Evolutionary conservation across 495 filamentous ascomycete species (phyloP), one percentile per base, ranked within the genome.

Genomic region (Darksidea phi): DNA sequence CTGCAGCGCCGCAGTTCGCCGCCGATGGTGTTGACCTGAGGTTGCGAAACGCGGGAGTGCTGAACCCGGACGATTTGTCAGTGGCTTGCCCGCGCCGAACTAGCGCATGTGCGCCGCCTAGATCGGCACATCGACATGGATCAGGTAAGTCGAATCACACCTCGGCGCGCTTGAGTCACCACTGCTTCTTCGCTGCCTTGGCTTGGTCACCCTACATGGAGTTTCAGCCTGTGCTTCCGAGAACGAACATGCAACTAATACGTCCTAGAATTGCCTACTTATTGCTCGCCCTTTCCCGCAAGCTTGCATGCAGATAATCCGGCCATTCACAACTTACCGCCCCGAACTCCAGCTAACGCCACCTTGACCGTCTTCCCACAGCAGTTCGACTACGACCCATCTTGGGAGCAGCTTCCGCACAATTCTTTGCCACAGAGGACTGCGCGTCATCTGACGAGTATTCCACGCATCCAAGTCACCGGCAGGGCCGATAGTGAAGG

Each of bases 381-480:
- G 24, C 34, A 63, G 13, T 43, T 43, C 48, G 48, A 23, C 41
- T 15, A 26, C 32, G 24, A 37, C 50, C 24, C 48, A 13, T 12
- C 41, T 54, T 67, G 58, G 59, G 41, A 37, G 42, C 32, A 48
- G n/a, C 12, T 13, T 21, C 28, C 41, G 52, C 42, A 28, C n/a
- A 48, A 43, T 25, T 42, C 49, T 59, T 67, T 67, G 64, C 64
- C 64, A 67, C 64, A 59, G n/a, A 23, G 49, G 37, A 53, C 23
- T 12, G 13, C 41, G 18, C 28, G 60, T 67, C 64, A 63, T 63
- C 60, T 67, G 64, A 59, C 59, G 45, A 38, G 42, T 11, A 36
- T 26, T 48, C 59, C 59, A 6, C 36, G 20, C 36, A 60, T 67
- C 42, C 45, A 43, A 63, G 49, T 63, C 55, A 63, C 54, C 32